phyloP scores from a whole-genome alignment of 805 yeast species.

The Ogataea saltuana region DNA sequence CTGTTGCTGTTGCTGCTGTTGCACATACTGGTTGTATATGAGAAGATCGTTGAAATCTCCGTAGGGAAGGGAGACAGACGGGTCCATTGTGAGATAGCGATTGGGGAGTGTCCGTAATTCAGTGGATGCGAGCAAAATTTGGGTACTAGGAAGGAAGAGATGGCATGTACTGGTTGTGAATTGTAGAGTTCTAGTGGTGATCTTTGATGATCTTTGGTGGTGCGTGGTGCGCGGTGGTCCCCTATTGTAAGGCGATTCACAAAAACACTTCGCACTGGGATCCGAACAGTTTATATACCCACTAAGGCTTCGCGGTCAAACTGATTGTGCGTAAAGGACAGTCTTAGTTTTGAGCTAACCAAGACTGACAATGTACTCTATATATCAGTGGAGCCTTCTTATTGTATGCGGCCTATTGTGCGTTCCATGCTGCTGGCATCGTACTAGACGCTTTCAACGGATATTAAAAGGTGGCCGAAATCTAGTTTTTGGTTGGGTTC shows the following conservation, averaged over 20 bases:
- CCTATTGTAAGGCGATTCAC: neutral
- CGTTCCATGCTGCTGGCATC: neutral
- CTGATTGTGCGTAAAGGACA: slow-evolving; percentile 8
- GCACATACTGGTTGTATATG: slow-evolving; percentile 16
- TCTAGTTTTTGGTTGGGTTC: neutral
- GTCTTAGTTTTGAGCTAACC: slow-evolving; percentile 1
- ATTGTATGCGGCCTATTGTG: slow-evolving; percentile 7
- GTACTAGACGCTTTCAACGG: slow-evolving; percentile 3
- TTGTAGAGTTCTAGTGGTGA: neutral
- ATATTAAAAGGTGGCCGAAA: neutral
- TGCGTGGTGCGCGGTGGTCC: too few species aligned
- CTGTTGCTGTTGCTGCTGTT: slow-evolving; percentile 9
- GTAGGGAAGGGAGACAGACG: slow-evolving; percentile 15
- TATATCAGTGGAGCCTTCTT: slow-evolving; percentile 1
- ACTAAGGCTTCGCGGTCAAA: slow-evolving; percentile 6
- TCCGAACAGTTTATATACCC: slow-evolving; percentile 6
- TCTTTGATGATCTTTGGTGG: too few species aligned
- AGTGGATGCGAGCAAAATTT: neutral
- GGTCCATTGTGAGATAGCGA: slow-evolving; percentile 16
- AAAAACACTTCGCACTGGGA: slow-evolving; percentile 3
- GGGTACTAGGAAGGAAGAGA: neutral
- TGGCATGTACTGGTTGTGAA: neutral
- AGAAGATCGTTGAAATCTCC: slow-evolving; percentile 17
- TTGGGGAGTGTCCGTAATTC: too few species aligned
- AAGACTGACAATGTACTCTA: neutral